phyloP scores from a whole-genome alignment of 495 filamentous ascomycete genomes.

The Penicillium ochrochloron region DNA sequence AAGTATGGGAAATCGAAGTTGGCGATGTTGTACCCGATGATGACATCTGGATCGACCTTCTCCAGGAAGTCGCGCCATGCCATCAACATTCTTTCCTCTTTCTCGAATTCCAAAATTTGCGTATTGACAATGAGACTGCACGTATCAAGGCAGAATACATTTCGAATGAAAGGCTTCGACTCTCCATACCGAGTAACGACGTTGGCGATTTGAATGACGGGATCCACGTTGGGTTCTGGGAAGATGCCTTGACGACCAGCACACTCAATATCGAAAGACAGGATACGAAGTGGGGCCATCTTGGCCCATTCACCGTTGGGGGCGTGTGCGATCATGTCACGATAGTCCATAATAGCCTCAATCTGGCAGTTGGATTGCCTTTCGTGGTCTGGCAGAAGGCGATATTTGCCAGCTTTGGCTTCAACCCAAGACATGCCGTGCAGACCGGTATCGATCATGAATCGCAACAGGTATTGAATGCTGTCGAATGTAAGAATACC shows the following conservation, averaged over 20 bases:
- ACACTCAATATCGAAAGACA: slow-evolving; percentile 99
- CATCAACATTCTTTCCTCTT: slow-evolving; percentile 84
- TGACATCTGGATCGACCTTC: slow-evolving; percentile 93
- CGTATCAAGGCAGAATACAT: slow-evolving; percentile 91
- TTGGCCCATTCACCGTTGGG: slow-evolving; percentile 97
- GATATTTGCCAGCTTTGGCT: slow-evolving; percentile 74
- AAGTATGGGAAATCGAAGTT: slow-evolving; percentile 99
- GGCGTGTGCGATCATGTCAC: slow-evolving; percentile 82
- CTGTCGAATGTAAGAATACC: slow-evolving; percentile 88
- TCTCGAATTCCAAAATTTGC: slow-evolving; percentile 79
- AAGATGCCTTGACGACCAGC: slow-evolving; percentile 97
- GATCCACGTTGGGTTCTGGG: slow-evolving; percentile 86
- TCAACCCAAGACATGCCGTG: slow-evolving; percentile 98
- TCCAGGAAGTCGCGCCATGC: slow-evolving; percentile 88
- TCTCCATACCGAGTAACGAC: slow-evolving; percentile 97
- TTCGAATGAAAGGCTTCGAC: slow-evolving; percentile 91
- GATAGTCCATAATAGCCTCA: slow-evolving; percentile 82
- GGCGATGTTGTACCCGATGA: slow-evolving; percentile 98
- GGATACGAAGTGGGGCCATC: slow-evolving; percentile 90
- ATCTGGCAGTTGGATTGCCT: slow-evolving; percentile 93
- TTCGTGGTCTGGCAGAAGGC: slow-evolving; percentile 60
- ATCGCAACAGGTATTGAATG: slow-evolving; percentile 91
- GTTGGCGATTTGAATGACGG: slow-evolving; percentile 98
- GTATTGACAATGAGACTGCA: slow-evolving; percentile 95
- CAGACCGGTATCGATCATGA: slow-evolving; percentile 96